Evolutionary conservation across 1,284 basidiomycete genomes (phyloP), one percentile per base, ranked within the genome.

Genomic region (Cronartium ribicola): DNA sequence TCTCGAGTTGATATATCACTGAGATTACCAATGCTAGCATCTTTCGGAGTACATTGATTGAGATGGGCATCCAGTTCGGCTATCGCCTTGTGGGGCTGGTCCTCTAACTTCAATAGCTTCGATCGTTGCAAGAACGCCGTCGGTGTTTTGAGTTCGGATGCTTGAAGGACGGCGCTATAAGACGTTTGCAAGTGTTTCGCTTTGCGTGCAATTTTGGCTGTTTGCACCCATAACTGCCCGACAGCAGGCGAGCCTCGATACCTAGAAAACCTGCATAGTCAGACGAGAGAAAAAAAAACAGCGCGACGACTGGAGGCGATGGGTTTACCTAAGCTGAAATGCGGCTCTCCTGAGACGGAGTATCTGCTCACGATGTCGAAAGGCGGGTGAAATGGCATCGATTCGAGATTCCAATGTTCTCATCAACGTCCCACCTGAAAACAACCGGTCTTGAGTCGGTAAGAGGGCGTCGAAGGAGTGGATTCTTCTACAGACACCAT

Each of bases 111-210:
- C 62, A 91, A 83, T 3, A 98, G 86, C 81, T 94, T 98, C 1
- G 92, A 91, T 77, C 89, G 91, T 81, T 98, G 92, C 59, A 97
- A 86, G 82, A 96, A 98, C 3, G 90, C 88, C 79, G 90, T 93
- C 0, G 87, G 86, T 0, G 89, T 87, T 43, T 88, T 85, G 77
- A 85, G 86, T 79, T 93, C 89, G 72, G 88, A 87, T 0, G 94
- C 92, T 82, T 98, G 96, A 0, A 99, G 85, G 70, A 92, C 88
- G 0, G 96, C 94, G 79, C 91, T 97, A 80, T 98, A 99, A 2
- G 96, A 94, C 0, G 95, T 97, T 83, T 98, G 96, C 84, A 88
- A 89, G 81, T 98, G 95, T 0, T 91, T 90, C 0, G 94, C 91
- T 80, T 96, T 97, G 66, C 96, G 86, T 13, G 96, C 95, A 75